phyloP scores from a whole-genome alignment of 208 protist genomes.

The Blastocrithidia nonstop region DNA sequence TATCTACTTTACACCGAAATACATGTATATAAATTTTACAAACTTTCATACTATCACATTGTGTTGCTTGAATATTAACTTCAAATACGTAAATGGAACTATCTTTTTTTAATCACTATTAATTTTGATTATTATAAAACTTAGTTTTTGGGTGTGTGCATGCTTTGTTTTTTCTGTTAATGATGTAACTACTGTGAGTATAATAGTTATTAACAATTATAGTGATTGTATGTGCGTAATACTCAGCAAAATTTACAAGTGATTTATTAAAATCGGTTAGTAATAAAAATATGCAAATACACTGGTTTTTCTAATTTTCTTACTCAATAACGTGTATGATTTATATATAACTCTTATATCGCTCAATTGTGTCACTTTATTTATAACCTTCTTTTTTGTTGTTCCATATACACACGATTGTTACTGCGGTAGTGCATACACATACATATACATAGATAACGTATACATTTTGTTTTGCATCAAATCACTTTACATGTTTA shows the following conservation, averaged over 20 bases:
- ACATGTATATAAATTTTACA: constrained; percentile 5
- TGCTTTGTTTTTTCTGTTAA: neutral
- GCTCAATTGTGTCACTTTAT: too few species aligned
- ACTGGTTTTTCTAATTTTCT: neutral
- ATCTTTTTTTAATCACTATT: neutral
- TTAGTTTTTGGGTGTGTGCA: neutral
- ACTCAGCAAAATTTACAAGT: neutral
- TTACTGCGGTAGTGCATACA: neutral
- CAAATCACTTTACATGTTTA: too few species aligned
- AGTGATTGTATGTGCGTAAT: neutral
- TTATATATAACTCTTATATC: too few species aligned
- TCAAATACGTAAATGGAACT: too few species aligned
- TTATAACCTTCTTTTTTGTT: too few species aligned
- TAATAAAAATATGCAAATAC: neutral
- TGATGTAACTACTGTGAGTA: neutral
- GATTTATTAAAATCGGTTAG: neutral
- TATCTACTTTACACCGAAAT: constrained; percentile 1
- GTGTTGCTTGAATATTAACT: too few species aligned
- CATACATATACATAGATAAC: constrained; percentile 1
- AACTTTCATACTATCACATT: neutral
- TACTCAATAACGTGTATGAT: too few species aligned
- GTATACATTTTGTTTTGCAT: neutral
- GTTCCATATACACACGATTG: neutral
- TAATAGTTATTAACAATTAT: neutral
- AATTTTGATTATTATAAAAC: neutral